Evolutionary conservation across 2,329 filamentous ascomycete species (phyloP), one percentile per base, ranked within the genome.

Genomic region (Ilyonectria destructans): DNA sequence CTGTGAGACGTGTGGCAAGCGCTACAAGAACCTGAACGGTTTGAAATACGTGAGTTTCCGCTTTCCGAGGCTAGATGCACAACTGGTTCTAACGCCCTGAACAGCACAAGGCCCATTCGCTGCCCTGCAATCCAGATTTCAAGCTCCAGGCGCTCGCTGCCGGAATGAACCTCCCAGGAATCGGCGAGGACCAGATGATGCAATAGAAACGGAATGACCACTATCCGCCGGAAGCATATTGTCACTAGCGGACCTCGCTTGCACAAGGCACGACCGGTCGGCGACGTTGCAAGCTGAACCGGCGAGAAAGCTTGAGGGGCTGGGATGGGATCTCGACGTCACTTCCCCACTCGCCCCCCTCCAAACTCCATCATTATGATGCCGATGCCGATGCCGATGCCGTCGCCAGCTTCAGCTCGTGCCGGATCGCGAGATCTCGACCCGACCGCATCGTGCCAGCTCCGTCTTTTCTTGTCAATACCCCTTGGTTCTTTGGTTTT

Each of bases 11-110:
- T 99, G 96, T 79, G 95, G 96, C 77, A 99, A 99, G 86, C 93
- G 96, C 59, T 99, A 99, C 85, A 99, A 99, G 90, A 99, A 99
- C 79, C 83, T 99, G 69, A 99, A 99, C 82, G 96, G 96, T 7
- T 89, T 99, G 70, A 99, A 99, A 90, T 99, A 99, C 79, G 90
- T 92, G 83, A 82, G 89, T 83, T 45, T 15, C 17, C 17, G 7
- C 12, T 9, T 10, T 8, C 13, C 13, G 19, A 48, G 33, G n/a
- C 17, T 33, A 31, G 21, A n/a, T 6, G 26, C 43, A 6, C 33
- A 65, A 54, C 54, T 48, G 3, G 19, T 63, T 67, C 82, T 85
- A 74, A 87, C 77, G 68, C 19, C 31, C 6, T 13, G 26, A 35
- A 73, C 68, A 91, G 89, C 89, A 91, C 84, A 94, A 93, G 81